Evolutionary conservation across 202 grass and related monocot species (phyloP), one percentile per base, ranked within the genome.

Genomic region (Carex arenaria): DNA sequence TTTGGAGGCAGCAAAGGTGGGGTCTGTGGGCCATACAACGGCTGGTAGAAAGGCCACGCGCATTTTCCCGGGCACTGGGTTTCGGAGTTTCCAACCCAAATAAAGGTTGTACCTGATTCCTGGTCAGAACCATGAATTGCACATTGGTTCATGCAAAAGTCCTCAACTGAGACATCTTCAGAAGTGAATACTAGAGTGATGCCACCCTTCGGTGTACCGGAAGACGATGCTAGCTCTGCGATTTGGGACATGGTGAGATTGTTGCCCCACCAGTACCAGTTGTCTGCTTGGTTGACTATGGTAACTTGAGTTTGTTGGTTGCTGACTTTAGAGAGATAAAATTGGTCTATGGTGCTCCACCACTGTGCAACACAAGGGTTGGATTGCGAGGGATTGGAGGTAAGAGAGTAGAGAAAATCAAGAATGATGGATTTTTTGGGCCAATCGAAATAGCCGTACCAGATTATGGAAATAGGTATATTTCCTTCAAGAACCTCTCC

Each of bases 11-110:
- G 18, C 49, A 89, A 38, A 23, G 80, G 72, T 38, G 88, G 72
- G 7, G 64, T 17, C 59, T 89, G 84, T n/a, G 88, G 88, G 4
- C 88, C 88, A 31, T 86, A 89, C 55, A 55, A 3, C 0, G 84
- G 88, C 47, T 73, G 72, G 31, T 89, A 80, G 73, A 89, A 86
- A 18, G 88, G 84, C 88, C 88, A 86, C 5, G 84, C 84, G 56
- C 84, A 89, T 76, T 86, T 80, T 4, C 88, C 88, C 2, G 88
- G 72, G 72, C 87, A 89, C 62, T 85, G 87, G 67, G 1, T 26
- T 8, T 67, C 73, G 4, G 88, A 84, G 80, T 84, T 80, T 3
- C 88, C 88, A 0, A 89, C 84, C 84, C 87, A 86, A 19, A 89
- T 73, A 77, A 80, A 89, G 14, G 80, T 53, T n/a, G 26, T 79